These are phyloP conservation scores for Eutypa lata DNA, from an alignment of 2,329 filamentous ascomycete genomes.

Conservation along the genomic window DNA sequence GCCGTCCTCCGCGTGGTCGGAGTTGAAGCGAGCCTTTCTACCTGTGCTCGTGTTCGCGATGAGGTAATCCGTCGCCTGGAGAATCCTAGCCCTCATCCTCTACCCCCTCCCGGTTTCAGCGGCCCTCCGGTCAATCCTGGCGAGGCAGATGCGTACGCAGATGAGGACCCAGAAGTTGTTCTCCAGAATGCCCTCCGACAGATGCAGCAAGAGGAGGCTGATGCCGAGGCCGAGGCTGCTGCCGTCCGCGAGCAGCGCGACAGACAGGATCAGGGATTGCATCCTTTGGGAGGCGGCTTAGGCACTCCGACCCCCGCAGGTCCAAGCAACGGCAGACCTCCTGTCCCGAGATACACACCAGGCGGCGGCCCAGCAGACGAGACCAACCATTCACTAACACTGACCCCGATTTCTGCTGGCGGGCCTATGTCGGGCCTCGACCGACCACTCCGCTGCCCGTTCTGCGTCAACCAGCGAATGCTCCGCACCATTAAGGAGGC, in stretches of 20 bases:
- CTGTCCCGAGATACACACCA: conserved; percentile 20
- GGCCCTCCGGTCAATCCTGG: conserved; percentile 16
- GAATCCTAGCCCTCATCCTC: conserved; percentile 33
- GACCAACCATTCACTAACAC: conserved; percentile 38
- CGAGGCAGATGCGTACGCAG: conserved; percentile 33
- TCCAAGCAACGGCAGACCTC: conserved; percentile 8
- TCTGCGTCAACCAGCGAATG: conserved; percentile 61
- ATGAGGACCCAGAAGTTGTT: conserved; percentile 55
- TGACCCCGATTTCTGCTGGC: conserved; percentile 54
- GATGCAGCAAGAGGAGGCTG: conserved; percentile 57
- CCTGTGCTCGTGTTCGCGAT: conserved; percentile 56
- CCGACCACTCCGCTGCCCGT: conserved; percentile 54
- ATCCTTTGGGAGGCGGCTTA: conserved; percentile 26
- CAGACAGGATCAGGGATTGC: conserved; percentile 40
- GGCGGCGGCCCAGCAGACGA: conserved; percentile 28
- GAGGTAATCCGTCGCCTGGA: conserved; percentile 48
- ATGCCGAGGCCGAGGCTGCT: conserved; percentile 55
- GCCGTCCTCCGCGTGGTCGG: conserved; percentile 53
- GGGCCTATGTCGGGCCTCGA: conserved; percentile 44
- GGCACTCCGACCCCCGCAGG: conserved; percentile 11
- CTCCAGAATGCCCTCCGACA: conserved; percentile 58
- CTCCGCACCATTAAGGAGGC: conserved; percentile 59
- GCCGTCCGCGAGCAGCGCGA: conserved; percentile 52
- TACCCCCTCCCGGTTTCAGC: conserved; percentile 16
- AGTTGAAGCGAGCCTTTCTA: conserved; percentile 50